Percentiles rank a stretch among this genome's conserved stretches.
Evolutionary conservation across 176 grass and related monocot genomes (phyloP).

Genomic region (Musa acuminata): DNA sequence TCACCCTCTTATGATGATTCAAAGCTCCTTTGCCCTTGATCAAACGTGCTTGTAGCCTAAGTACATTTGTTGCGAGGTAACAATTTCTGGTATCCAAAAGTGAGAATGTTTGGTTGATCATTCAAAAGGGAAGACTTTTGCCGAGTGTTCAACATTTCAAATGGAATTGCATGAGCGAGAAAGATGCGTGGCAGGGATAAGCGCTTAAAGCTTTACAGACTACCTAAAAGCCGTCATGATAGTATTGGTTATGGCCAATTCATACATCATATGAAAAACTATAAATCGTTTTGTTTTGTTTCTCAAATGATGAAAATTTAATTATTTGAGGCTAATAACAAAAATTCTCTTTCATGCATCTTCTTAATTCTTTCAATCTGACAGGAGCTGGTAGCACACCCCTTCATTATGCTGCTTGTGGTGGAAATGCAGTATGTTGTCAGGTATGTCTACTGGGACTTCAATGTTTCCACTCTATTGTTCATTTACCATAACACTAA

Average conservation of each 20-base stretch:
- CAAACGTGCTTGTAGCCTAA: too few relatives aligned
- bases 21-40: too few relatives aligned
- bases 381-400: constrained; percentile 83
- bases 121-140: not conserved
- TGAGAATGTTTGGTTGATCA: not conserved
- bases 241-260: not conserved
- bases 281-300: not conserved
- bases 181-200: not conserved
- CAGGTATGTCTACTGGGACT: constrained; percentile 52
- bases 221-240: not conserved
- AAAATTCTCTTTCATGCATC: not conserved
- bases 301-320: not conserved
- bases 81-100: not conserved
- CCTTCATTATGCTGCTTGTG: constrained; percentile 92
- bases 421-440: constrained; percentile 84
- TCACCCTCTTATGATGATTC: too few relatives aligned
- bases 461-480: constrained; percentile 21
- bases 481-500: not conserved
- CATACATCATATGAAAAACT: not conserved
- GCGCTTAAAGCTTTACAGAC: not conserved
- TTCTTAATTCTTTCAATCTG: constrained; percentile 9
- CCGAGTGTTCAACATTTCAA: not conserved
- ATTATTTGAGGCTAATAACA: not conserved
- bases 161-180: too few relatives aligned
- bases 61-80: not conserved